Evolutionary conservation across 2,329 filamentous ascomycete species (phyloP).

Genomic region (Pseudogymnoascus sp.): DNA sequence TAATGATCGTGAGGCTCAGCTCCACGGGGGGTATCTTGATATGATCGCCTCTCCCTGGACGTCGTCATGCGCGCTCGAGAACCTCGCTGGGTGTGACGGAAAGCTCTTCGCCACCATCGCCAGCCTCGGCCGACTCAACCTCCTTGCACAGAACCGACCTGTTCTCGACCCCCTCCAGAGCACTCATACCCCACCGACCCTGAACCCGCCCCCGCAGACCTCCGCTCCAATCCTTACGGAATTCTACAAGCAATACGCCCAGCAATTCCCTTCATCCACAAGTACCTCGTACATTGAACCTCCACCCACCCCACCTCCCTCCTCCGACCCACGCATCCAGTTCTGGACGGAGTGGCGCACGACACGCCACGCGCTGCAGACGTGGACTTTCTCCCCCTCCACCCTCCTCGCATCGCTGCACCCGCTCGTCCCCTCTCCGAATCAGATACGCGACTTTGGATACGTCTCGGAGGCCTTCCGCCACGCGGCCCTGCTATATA

Average conservation of each 20-base stretch:
- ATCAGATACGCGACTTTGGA: constrained; percentile 65
- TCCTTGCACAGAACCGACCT: constrained; percentile 65
- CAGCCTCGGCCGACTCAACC: constrained; percentile 74
- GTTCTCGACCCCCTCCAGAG: constrained; percentile 45
- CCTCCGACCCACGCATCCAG: constrained; percentile 39
- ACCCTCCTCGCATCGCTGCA: constrained; percentile 45
- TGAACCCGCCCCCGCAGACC: constrained; percentile 35
- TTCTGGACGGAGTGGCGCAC: constrained; percentile 88
- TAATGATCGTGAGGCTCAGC: constrained; percentile 82
- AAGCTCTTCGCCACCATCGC: constrained; percentile 80
- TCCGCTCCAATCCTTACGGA: constrained; percentile 31
- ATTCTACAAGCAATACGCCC: constrained; percentile 46
- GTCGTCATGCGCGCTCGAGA: constrained; percentile 56
- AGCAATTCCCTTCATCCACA: constrained; percentile 38
- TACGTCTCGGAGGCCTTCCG: constrained; percentile 88
- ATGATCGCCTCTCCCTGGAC: constrained; percentile 57
- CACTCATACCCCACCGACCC: constrained; percentile 24
- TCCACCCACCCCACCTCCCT: constrained; percentile 18
- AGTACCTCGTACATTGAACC: not conserved
- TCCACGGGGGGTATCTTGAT: constrained; percentile 56
- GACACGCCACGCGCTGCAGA: constrained; percentile 65
- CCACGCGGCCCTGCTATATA: constrained; percentile 81
- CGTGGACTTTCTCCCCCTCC: constrained; percentile 66
- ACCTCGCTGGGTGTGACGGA: constrained; percentile 80
- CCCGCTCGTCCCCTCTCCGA: constrained; percentile 39